Base-by-base conservation (phyloP, 1,139 yeast species). In the Chernovozyma sophiae-reginae region DNA sequence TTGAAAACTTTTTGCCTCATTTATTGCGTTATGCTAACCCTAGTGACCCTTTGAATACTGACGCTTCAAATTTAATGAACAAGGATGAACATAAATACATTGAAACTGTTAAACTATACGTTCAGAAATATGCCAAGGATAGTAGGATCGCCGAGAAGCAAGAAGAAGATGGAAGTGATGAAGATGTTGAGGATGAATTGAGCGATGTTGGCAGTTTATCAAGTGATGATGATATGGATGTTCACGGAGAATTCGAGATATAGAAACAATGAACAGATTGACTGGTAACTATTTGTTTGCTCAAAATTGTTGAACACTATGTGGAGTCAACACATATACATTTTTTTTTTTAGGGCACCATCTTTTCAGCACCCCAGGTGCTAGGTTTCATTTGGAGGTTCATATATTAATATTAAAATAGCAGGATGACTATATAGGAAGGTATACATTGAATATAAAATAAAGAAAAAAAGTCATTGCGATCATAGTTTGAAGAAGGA, bases 1-100 rank as follows among this genome's bases (percentile, higher is more conserved):
- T 92, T 57, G 97, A 92, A 55, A 84, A 89, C 54, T 92, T 92
- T 65, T 66, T 92, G 46, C 98, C 98, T 11, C 98, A 94, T 52
- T 67, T 92, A 42, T 68, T 92, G 44, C 76, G 94, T 42, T 92
- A 92, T 54, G 97, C 97, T 19, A 92, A 92, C 53, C 94, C 97
- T 1, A 73, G 92, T 24, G 98, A 92, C 57, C 98, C 98, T 1
- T 70, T 92, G 45, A 92, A 92, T 53, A 83, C 92, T 19, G 95
- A 86, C 47, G 98, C 98, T 0, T 87, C 96, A 5, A 79, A 85
- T 20, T 63, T 92, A 44, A 79, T 87, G 68, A 71, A 84, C 45
- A 76, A 82, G 45, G 89, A 87, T 49, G 84, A 80, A 43, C 65
- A 71, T 30, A 65, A 74, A 39, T 92, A 90, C 56, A 78, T 75